Evolutionary conservation across 306 rosid genomes (phyloP).

Genomic region (Crotalaria pallida): DNA sequence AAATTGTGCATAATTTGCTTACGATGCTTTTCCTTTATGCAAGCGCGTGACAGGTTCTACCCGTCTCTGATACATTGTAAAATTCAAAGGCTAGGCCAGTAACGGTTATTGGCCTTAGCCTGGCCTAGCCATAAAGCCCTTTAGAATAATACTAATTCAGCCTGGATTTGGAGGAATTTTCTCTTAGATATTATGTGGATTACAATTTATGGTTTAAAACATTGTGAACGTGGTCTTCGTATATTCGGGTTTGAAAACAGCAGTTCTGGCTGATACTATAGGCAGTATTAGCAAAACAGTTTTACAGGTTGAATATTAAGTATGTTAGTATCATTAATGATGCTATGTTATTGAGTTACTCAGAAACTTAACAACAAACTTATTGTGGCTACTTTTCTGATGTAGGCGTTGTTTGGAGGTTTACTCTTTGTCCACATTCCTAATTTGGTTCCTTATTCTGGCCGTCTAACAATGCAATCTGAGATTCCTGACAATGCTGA

Average conservation of each 20-base stretch:
- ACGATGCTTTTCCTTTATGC: too few relatives aligned
- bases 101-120: neutral
- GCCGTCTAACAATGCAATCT: conserved; percentile 32
- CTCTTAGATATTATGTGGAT: neutral
- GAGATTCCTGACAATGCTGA: conserved; percentile 52
- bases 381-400: conserved; percentile 18
- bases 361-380: neutral
- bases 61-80: neutral
- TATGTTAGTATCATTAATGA: neutral
- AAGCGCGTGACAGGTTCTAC: neutral
- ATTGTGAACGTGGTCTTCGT: neutral
- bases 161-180: neutral
- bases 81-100: neutral
- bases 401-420: conserved; percentile 68
- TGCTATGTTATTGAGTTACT: neutral
- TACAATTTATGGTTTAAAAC: neutral
- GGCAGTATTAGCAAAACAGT: too few relatives aligned
- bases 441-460: conserved; percentile 62
- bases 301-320: too few relatives aligned
- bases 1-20: too few relatives aligned
- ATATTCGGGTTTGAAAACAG: neutral
- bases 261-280: neutral
- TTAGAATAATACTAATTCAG: neutral
- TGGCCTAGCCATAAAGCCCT: conserved; percentile 1
- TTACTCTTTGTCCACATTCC: conserved; percentile 65